Evolutionary conservation across 768 basidiomycete genomes (phyloP).

Genomic region (Austroboletus festivus): DNA sequence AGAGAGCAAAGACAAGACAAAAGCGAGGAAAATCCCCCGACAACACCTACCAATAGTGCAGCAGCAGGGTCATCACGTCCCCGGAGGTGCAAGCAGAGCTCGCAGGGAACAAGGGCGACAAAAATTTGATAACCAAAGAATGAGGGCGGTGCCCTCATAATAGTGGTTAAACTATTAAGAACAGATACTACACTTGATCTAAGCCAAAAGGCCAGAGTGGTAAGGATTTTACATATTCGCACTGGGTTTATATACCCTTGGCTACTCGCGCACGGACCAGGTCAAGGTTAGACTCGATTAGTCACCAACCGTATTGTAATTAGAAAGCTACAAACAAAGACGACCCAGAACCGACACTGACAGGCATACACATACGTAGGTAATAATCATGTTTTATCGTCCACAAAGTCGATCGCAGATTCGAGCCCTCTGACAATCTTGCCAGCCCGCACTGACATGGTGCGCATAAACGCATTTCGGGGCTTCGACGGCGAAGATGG

Average conservation of each 20-base stretch:
- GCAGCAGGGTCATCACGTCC: constrained; percentile 9
- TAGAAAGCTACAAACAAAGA: too few species aligned
- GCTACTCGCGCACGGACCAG: constrained; percentile 7
- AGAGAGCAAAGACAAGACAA: constrained; percentile 3
- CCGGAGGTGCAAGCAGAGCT: constrained; percentile 13
- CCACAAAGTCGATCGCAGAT: constrained; percentile 41
- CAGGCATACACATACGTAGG: too few species aligned
- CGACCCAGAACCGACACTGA: too few species aligned
- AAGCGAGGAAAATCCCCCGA: constrained; percentile 9
- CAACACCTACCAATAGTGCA: constrained; percentile 6
- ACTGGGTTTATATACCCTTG: constrained; percentile 3
- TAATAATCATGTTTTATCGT: constrained; percentile 20
- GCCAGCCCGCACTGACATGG: constrained; percentile 34
- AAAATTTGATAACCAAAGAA: constrained; percentile 52
- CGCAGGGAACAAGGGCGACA: constrained; percentile 23
- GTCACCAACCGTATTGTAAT: too few species aligned
- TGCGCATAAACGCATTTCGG: constrained; percentile 29
- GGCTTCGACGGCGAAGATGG: constrained; percentile 24
- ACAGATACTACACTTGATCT: constrained; percentile 80
- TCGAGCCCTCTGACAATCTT: constrained; percentile 38
- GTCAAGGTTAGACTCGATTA: neutral
- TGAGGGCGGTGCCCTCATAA: constrained; percentile 53
- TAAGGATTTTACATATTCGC: neutral
- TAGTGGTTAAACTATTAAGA: constrained; percentile 60
- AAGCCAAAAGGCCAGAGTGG: constrained; percentile 59